These are phyloP conservation scores for Lichenothelia convexa DNA, from an alignment of 495 filamentous ascomycete species.

Conservation along the genomic window DNA sequence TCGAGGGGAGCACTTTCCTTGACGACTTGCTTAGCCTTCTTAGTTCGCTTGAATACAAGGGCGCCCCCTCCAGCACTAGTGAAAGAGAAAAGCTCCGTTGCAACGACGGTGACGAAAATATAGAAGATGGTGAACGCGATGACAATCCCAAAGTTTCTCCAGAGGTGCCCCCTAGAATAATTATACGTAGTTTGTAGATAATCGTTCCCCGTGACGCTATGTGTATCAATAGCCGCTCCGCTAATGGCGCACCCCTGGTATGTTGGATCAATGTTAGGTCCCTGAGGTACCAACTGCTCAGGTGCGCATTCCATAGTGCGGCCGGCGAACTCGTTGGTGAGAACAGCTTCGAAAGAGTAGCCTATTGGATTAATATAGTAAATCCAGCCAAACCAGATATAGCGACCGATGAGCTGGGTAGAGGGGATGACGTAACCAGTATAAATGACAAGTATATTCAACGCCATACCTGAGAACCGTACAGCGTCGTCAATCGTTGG, in stretches of 20 bases:
- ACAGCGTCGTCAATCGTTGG: constrained; percentile 58
- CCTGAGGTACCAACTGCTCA: constrained; percentile 25
- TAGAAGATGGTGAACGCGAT: constrained; percentile 30
- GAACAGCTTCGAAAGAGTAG: constrained; percentile 39
- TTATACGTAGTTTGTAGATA: constrained; percentile 36
- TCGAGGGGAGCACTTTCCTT: constrained; percentile 21
- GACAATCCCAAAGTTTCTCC: constrained; percentile 45
- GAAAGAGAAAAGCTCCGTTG: constrained; percentile 18
- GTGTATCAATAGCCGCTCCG: constrained; percentile 31
- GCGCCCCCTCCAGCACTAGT: constrained; percentile 26
- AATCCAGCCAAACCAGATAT: constrained; percentile 42
- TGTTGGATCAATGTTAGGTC: constrained; percentile 31
- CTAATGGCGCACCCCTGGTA: constrained; percentile 42
- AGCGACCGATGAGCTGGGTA: constrained; percentile 21
- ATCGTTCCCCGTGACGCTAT: constrained; percentile 31
- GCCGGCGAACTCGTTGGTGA: constrained; percentile 35
- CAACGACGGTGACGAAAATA: constrained; percentile 18
- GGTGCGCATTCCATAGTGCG: constrained; percentile 37
- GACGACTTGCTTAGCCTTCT: constrained; percentile 34
- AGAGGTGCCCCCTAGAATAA: constrained; percentile 38
- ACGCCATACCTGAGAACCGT: constrained; percentile 45
- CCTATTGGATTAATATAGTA: constrained; percentile 35
- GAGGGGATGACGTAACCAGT: constrained; percentile 35
- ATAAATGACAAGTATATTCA: constrained; percentile 43
- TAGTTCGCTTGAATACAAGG: constrained; percentile 50